Percentiles rank a stretch among this genome's conserved stretches.
These are phyloP conservation scores for Lactarius hatsudake DNA, from an alignment of 768 basidiomycete species.

Conservation along the genomic window DNA sequence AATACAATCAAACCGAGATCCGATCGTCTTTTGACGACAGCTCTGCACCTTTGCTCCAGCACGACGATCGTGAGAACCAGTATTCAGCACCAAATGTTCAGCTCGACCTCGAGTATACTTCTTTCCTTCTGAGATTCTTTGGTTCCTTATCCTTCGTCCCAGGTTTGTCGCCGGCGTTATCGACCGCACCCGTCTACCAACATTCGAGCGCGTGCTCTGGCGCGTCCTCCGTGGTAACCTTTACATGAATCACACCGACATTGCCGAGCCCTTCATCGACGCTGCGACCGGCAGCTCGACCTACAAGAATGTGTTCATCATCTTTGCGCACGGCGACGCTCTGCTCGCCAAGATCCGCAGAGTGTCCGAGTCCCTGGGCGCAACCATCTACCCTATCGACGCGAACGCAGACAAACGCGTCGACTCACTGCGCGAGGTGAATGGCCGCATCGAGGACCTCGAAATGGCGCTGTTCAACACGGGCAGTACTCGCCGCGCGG, in stretches of 20 bases:
- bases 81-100: conserved; percentile 47
- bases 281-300: conserved; percentile 79
- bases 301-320: conserved; percentile 98
- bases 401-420: conserved; percentile 89
- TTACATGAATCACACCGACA: conserved; percentile 99
- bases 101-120: conserved; percentile 84
- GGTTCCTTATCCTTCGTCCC: conserved; percentile 5
- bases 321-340: conserved; percentile 94
- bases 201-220: conserved; percentile 98
- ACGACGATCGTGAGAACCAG: conserved; percentile 79
- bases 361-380: conserved; percentile 99
- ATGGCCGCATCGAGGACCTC: conserved; percentile 85
- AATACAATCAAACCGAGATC: conserved; percentile 73
- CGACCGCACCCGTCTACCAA: conserved; percentile 85
- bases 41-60: conserved; percentile 84
- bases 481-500: conserved; percentile 71
- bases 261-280: conserved; percentile 88
- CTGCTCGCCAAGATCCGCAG: conserved; percentile 96
- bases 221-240: conserved; percentile 95
- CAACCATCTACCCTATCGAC: conserved; percentile 94
- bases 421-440: conserved; percentile 86
- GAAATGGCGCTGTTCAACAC: conserved; percentile 90
- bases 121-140: background rate
- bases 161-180: conserved; percentile 97
- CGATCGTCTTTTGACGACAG: conserved; percentile 90